These are phyloP conservation scores for Coccomyxa subellipsoidea DNA, from an alignment of 163 green algal species.

Conservation along the genomic window DNA sequence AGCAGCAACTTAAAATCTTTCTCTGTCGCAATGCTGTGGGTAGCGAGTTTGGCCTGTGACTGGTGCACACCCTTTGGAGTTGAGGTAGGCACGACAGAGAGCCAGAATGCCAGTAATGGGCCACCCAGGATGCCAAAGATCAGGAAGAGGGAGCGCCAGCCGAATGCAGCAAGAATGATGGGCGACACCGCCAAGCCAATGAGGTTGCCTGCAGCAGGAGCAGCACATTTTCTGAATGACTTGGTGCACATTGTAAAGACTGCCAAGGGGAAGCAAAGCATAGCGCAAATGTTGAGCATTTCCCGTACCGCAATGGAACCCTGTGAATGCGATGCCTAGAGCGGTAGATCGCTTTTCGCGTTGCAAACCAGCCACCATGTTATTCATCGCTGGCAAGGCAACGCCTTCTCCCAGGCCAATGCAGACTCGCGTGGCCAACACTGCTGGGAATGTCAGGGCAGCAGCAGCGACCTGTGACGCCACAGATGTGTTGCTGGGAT, in stretches of 20 bases:
- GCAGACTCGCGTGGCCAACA: slow-evolving; percentile 46
- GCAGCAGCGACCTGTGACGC: slow-evolving; percentile 34
- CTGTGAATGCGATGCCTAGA: slow-evolving; percentile 73
- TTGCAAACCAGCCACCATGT: slow-evolving; percentile 66
- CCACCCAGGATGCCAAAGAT: slow-evolving; percentile 67
- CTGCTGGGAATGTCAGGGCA: slow-evolving; percentile 55
- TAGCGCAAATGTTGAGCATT: too few species aligned
- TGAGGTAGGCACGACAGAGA: slow-evolving; percentile 55
- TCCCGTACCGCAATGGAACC: slow-evolving; percentile 82
- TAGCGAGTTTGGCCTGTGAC: neutral
- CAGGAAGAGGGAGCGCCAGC: slow-evolving; percentile 77
- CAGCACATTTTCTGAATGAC: too few species aligned
- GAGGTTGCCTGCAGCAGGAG: slow-evolving; percentile 73
- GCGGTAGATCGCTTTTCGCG: slow-evolving; percentile 43
- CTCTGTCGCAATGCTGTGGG: too few species aligned
- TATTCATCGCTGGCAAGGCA: slow-evolving; percentile 79
- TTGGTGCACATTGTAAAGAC: too few species aligned
- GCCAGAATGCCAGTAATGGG: slow-evolving; percentile 76
- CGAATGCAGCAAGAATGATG: slow-evolving; percentile 58
- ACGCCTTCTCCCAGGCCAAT: slow-evolving; percentile 83
- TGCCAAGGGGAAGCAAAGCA: too few species aligned
- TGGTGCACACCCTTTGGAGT: slow-evolving; percentile 3
- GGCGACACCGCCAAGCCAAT: slow-evolving; percentile 79
- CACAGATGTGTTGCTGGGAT: too few species aligned
- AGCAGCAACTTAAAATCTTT: too few species aligned